Base-by-base conservation (phyloP, 371 early-diverging fungal species). In the Lichtheimia ramosa region DNA sequence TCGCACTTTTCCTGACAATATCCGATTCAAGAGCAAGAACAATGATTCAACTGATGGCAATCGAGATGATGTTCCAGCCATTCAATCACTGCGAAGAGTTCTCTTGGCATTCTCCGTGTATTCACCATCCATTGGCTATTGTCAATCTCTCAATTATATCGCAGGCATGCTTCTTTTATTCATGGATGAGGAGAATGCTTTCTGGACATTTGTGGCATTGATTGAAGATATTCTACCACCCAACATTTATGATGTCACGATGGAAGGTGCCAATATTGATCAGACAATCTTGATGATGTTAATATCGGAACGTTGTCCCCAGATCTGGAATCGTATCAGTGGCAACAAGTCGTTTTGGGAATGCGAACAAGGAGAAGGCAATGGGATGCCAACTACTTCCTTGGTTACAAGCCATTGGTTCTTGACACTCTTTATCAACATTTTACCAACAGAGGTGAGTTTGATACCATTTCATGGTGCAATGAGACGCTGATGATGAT, bases 91-190 rank as follows among this genome's bases (percentile, higher is more conserved):
- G 3, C 77, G 88, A 4, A 83, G 89, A 3, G 83, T 94, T 0
- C 75, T 94, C 2, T 70, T 84, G n/a, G 89, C 92, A 0, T 94
- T 91, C 51, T 77, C 79, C 42, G 40, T 84, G n/a, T 71, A 83
- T 63, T 73, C 74, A 20, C 61, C 83, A 83, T 7, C 64, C 10
- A 89, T 93, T 49, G 94, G 93, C 6, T 94, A 94, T 70, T 90
- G 92, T 70, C 95, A 95, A 61, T 87, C 90, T 3, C 84, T 95
- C 60, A 95, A 92, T 61, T 93, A 89, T 53, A 83, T 95, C 59
- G 93, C 81, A 6, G 95, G 91, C n/a, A 71, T 92, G 60, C 69
- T 95, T 4, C 69, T 95, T 6, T 71, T 95, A 2, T 89, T 91
- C 56, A 86, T 91, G 83, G 71, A 83, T 8, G 77, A 84, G 42